phyloP scores from a whole-genome alignment of 495 filamentous ascomycete genomes.

The Saxophila tyrrhenica region DNA sequence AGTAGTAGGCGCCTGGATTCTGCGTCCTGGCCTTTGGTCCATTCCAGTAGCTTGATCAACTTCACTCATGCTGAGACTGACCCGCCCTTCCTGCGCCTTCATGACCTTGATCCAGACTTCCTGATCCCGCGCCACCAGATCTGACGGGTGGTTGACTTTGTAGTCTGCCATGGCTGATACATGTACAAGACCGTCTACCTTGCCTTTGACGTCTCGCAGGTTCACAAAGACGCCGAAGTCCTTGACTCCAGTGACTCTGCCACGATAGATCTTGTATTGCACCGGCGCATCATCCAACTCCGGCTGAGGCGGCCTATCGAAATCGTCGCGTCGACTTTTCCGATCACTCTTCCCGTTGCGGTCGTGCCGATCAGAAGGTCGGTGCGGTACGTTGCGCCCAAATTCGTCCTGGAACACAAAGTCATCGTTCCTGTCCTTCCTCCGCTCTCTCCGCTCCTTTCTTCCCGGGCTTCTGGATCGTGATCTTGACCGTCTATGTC shows the following conservation, averaged over 20 bases:
- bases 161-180: constrained; percentile 86
- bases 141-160: constrained; percentile 83
- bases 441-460: constrained; percentile 29
- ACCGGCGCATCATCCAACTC: constrained; percentile 75
- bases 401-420: constrained; percentile 48
- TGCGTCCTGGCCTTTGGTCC: constrained; percentile 69
- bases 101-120: constrained; percentile 85
- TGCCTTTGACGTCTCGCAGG: constrained; percentile 71
- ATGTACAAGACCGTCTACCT: constrained; percentile 88
- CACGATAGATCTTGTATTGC: constrained; percentile 81
- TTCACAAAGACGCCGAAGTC: constrained; percentile 96
- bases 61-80: constrained; percentile 93
- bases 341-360: constrained; percentile 27
- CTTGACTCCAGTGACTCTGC: constrained; percentile 80
- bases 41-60: constrained; percentile 84
- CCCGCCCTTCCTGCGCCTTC: constrained; percentile 67
- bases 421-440: constrained; percentile 38
- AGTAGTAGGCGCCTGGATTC: constrained; percentile 52
- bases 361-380: constrained; percentile 29
- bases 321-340: constrained; percentile 38
- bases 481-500: constrained; percentile 40
- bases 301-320: constrained; percentile 58
- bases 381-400: constrained; percentile 36
- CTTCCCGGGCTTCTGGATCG: constrained; percentile 31
- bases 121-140: constrained; percentile 70